Base-by-base conservation (phyloP, 192 early-diverging fungal genomes). In the Coemansia sp. region DNA sequence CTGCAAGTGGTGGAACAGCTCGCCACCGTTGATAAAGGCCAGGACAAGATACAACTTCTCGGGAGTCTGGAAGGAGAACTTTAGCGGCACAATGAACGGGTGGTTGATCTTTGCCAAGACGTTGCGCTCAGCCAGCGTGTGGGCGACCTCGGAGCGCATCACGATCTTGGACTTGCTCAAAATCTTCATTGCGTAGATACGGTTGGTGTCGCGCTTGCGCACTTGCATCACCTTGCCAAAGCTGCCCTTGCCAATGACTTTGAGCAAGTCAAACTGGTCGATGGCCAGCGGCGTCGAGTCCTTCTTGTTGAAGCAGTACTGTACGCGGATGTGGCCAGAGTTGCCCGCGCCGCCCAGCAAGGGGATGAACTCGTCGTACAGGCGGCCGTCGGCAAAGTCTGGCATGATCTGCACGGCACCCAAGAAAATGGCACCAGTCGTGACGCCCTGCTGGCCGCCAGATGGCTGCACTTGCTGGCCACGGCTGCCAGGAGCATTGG, bases 211-310 rank as follows among this genome's bases (percentile, higher is more conserved):
- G 65, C 86, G 87, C 71, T 96, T 96, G 55, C 94, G 93, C 50
- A 96, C 94, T 77, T 94, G 93, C 89, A 94, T 92, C 77, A 97
- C 95, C 85, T 95, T 97, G 65, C 94, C 95, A 85, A 97, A 99
- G 72, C 89, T 92, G 42, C 96, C 96, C 66, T 96, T 95, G 48
- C 96, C 96, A 79, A 99, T 93, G 57, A 96, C 93, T 71, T 94
- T 95, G 40, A 97, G 85, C 62, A 95, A 76, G 68, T 95, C 95
- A 83, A 99, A 99, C 57, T 92, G 90, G 51, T 97, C 93, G 45
- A 95, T 87, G 36, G 89, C 84, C 68, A 96, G 73, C 21, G 92
- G 90, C 23, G 85, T 87, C 39, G 88, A 82, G 67, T 87, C 85
- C 48, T 88, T 85, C 36, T 86, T 85, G 67, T 88, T 88, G 78